Base-by-base conservation (phyloP, 768 basidiomycete species). In the Russula sp. region DNA sequence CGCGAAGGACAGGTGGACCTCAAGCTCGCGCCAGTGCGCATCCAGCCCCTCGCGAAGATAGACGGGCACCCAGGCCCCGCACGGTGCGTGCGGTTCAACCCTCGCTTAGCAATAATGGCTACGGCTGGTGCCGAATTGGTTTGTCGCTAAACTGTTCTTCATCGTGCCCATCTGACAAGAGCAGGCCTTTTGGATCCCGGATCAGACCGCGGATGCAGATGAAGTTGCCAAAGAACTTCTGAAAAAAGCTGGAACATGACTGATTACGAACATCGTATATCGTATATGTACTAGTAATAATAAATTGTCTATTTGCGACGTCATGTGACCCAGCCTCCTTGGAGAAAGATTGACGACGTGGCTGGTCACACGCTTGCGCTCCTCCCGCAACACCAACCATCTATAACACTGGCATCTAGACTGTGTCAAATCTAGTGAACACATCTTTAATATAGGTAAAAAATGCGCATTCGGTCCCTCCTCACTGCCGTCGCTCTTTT, bases 81-180 rank as follows among this genome's bases (percentile, higher is more conserved):
- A 27, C 79, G 97, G 71, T 94, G 91, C 62, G 90, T 97, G 2
- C 84, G 79, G 69, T 96, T 95, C 73, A 98, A 97, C 72, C 94
- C 95, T 8, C 83, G 91, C 61, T 80, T 83, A 63, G 87, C 88
- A 35, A 96, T 98, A 93, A 80, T 98, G 79, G 86, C 83, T 62
- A 84, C 84, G 11, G 92, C 91, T 32, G 92, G 93, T 18, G 79
- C 83, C 63, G 92, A 95, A 71, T 72, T 97, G 77, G 95, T 94
- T 67, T 67, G 81, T 74, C 66, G 51, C 61, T 51, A 4, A n/a
- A 31, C 22, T 48, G 37, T 8, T 34, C 37, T 61, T 53, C 4
- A 0, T 0, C 59, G 53, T 44, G 51, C 42, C 9, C 5, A 40
- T 42, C 37, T 40, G 61, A 59, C 63, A 49, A 27, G 18, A 60